Base-by-base conservation (phyloP, 257 asterid species). In the Solanum infundibuliforme region DNA sequence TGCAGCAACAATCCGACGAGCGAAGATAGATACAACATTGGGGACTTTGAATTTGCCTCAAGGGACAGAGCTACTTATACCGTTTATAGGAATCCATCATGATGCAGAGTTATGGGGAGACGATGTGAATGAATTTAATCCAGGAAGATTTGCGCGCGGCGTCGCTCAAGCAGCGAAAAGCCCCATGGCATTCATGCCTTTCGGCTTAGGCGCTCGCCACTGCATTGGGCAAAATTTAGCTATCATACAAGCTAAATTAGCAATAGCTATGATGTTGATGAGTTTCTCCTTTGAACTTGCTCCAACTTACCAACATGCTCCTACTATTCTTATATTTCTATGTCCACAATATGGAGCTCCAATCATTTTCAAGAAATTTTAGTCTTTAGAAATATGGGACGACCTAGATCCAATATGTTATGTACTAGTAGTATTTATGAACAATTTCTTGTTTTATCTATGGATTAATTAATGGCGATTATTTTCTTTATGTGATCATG, bases 161-260 rank as follows among this genome's bases (percentile, higher is more conserved):
- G 94, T 94, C 75, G 92, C 93, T 7, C 95, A 91, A 38, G 98
- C 97, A 3, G 95, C 98, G 36, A 93, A 91, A 34, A 95, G 93
- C 90, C 96, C 96, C 2, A 92, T 91, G 96, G 98, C 98, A 0
- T 95, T 93, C 90, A 90, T 97, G 94, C 98, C 99, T 0, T 97
- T 97, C 69, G 99, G 99, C 43, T 32, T 93, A 34, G 99, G 99
- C 6, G 88, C 94, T 2, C 98, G 98, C 66, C 91, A 97, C 1
- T 97, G 98, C 94, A 88, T 95, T 65, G 99, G 99, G 23, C 98
- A 97, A 83, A 94, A 97, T 77, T 89, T 97, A 25, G 98, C 99
- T 71, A 83, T 94, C 7, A n/a, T 97, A 34, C 98, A 97, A 83
- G 97, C 98, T 52, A 97, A 94, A 83, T 83, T 97, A 25, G 95